Evolutionary conservation across 805 yeast species (phyloP).

Genomic region (Spencermartinsiella europaea): DNA sequence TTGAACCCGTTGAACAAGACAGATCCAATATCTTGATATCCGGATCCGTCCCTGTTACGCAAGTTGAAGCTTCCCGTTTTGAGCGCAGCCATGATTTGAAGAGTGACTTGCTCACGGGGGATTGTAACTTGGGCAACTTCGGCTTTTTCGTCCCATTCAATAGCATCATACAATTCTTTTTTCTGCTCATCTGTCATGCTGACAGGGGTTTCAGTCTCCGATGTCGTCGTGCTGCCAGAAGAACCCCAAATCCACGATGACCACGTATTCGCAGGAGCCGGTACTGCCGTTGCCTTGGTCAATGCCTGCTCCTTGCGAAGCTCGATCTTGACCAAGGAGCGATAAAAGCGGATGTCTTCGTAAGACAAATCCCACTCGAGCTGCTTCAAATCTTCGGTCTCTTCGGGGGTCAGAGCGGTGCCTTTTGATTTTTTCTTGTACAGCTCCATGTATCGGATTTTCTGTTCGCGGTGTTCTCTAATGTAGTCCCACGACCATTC

Average conservation of each 20-base stretch:
- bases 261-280: conserved; percentile 18
- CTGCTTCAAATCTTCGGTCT: conserved; percentile 35
- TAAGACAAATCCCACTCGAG: conserved; percentile 58
- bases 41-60: conserved; percentile 35
- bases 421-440: conserved; percentile 53
- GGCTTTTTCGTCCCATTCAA: conserved; percentile 77
- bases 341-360: conserved; percentile 80
- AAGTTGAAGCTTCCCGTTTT: conserved; percentile 74
- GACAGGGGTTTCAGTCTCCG: conserved; percentile 35
- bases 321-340: conserved; percentile 71
- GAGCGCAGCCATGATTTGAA: conserved; percentile 63
- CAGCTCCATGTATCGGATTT: conserved; percentile 58
- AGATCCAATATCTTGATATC: conserved; percentile 55
- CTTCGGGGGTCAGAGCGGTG: conserved; percentile 26
- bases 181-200: conserved; percentile 80
- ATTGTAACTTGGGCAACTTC: conserved; percentile 41
- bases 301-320: conserved; percentile 49
- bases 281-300: conserved; percentile 15
- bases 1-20: conserved; percentile 78
- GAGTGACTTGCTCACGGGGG: conserved; percentile 67
- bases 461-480: conserved; percentile 62
- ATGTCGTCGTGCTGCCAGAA: conserved; percentile 4
- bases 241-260: conserved; percentile 30
- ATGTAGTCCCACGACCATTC: conserved; percentile 89
- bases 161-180: conserved; percentile 85